These are phyloP conservation scores for Aspergillus texensis DNA, from an alignment of 2,329 filamentous ascomycete species.

Conservation along the genomic window DNA sequence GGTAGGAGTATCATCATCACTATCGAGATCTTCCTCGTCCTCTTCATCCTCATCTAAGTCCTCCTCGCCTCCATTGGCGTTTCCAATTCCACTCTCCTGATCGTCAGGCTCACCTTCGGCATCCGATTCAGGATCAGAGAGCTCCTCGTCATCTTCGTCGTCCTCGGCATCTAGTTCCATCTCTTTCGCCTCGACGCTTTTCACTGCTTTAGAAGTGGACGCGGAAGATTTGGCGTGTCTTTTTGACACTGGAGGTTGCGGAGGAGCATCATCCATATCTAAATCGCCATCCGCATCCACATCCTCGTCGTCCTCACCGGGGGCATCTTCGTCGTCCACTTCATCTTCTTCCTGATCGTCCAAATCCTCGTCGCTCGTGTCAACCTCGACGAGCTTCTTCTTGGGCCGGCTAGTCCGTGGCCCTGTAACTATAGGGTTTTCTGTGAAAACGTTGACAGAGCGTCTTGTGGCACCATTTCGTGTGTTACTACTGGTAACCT, in stretches of 20 bases:
- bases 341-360: conserved; percentile 48
- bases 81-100: conserved; percentile 48
- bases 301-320: conserved; percentile 38
- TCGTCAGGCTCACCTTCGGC: conserved; percentile 53
- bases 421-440: conserved; percentile 49
- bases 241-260: conserved; percentile 40
- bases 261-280: conserved; percentile 51
- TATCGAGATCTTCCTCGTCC: conserved; percentile 48
- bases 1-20: conserved; percentile 46
- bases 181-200: conserved; percentile 51
- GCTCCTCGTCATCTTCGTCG: conserved; percentile 40
- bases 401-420: conserved; percentile 50
- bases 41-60: conserved; percentile 46
- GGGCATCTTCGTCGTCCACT: conserved; percentile 44
- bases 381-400: conserved; percentile 48
- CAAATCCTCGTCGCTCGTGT: conserved; percentile 52
- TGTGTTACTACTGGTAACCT: conserved; percentile 43
- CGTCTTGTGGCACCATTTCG: conserved; percentile 32
- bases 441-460: conserved; percentile 48
- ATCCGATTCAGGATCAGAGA: conserved; percentile 50
- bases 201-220: conserved; percentile 38
- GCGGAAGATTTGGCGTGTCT: conserved; percentile 42
- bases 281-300: conserved; percentile 39
- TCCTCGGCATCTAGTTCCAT: conserved; percentile 44
- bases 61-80: conserved; percentile 35